These are phyloP conservation scores for Ottelia alismoides DNA, from an alignment of 106 monocot genomes.

Conservation along the genomic window DNA sequence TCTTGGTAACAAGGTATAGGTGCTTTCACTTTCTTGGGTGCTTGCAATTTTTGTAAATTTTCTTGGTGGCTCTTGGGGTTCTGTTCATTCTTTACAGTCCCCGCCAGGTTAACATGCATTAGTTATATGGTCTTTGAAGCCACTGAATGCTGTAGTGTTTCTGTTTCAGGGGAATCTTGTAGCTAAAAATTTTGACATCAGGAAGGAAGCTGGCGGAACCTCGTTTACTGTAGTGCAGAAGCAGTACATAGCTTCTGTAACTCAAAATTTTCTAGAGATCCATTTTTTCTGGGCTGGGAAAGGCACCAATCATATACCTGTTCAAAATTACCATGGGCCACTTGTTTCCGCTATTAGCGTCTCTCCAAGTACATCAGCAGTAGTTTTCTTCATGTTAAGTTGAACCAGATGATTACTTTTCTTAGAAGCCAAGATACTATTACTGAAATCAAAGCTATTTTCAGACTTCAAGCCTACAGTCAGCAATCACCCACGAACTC, in stretches of 20 bases:
- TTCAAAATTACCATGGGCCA: background rate
- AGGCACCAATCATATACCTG: background rate
- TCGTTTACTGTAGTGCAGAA: slow-evolving; percentile 1
- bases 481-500: background rate
- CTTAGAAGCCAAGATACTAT: too few species aligned
- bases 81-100: too few species aligned
- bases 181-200: slow-evolving; percentile 1
- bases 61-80: too few species aligned
- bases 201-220: slow-evolving; percentile 1
- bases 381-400: too few species aligned
- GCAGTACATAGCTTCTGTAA: background rate
- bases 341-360: background rate
- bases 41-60: too few species aligned
- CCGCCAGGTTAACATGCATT: too few species aligned
- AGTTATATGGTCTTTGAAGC: too few species aligned
- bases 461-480: slow-evolving; percentile 1
- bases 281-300: too few species aligned
- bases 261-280: slow-evolving; percentile 3
- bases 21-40: too few species aligned
- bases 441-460: background rate
- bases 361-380: background rate
- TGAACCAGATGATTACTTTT: too few species aligned
- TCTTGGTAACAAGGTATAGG: too few species aligned
- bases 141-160: too few species aligned
- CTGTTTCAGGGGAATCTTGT: background rate